Base-by-base conservation (phyloP, 345 rosid genomes). In the Alliaria petiolata region DNA sequence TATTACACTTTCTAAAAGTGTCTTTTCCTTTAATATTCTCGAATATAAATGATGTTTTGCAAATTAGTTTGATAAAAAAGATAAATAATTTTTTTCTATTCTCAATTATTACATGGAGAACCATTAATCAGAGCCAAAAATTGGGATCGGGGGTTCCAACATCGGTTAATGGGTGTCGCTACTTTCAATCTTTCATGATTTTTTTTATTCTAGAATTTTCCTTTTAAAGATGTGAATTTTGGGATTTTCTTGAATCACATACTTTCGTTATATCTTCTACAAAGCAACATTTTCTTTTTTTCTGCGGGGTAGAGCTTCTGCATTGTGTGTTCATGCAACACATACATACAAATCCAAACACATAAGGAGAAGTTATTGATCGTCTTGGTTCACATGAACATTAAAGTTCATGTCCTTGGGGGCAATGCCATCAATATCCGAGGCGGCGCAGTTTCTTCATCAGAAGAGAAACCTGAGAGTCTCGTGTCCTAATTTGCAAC, bases 381-480 rank as follows among this genome's bases (percentile, higher is more conserved):
- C 4, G 22, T 31, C 14, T 54, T 31, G 31, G 22, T 34, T 73
- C 19, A 65, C 67, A 46, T 65, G 62, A 45, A 38, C 67, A 46
- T 73, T 55, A 33, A n/a, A 42, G 26, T 13, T 74, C 68, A 1
- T 25, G 47, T 26, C 49, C 28, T 42, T 74, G 25, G 0, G 0
- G 47, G 31, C 60, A 51, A 26, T 31, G 78, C 46, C 65, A 35
- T 30, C 30, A 3, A 30, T 56, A 54, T 62, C 43, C 20, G 65
- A 34, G 70, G 44, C 4, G 46, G 44, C 2, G 44, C 44, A 31
- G 70, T 52, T 28, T 76, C 75, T 69, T 76, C 79, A 0, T 68
- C 64, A 16, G 74, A 62, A 19, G 64, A 67, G 69, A 75, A 75
- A 62, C 65, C 62, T 52, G 64, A 60, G 58, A 62, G 26, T 61